Conservation (phyloP, 495 filamentous ascomycete genomes). For the Extremus antarcticus region DNA sequence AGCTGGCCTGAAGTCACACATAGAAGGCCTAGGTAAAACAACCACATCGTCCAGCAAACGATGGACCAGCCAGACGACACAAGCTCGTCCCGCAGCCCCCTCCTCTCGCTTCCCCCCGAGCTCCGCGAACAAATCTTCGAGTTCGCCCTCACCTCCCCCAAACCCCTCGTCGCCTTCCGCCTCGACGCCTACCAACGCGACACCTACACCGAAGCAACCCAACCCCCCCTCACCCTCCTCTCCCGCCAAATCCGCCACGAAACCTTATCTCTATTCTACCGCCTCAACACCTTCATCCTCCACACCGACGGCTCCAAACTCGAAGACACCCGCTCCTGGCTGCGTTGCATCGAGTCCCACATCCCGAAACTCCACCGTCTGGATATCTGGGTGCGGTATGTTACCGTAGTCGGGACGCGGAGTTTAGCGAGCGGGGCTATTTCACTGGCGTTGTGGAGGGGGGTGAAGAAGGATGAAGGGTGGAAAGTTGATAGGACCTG, state of each 20-base stretch:
- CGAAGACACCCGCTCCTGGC: not conserved
- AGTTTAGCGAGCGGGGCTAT: slow-evolving; percentile 2
- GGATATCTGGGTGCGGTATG: slow-evolving; percentile 6
- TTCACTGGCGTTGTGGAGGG: not conserved
- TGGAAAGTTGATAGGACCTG: slow-evolving; percentile 4
- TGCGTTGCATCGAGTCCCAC: not conserved
- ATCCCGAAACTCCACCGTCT: not conserved
- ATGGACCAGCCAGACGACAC: not conserved
- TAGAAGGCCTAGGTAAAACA: no score
- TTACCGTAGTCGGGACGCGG: not conserved
- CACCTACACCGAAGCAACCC: slow-evolving; percentile 1
- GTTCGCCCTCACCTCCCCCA: slow-evolving; percentile 1
- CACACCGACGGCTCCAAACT: slow-evolving; percentile 6
- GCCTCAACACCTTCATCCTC: slow-evolving; percentile 3
- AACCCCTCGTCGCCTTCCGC: slow-evolving; percentile 10
- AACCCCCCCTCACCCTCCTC: slow-evolving; percentile 9
- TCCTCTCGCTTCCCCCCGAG: slow-evolving; percentile 5
- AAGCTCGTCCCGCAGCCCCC: not conserved
- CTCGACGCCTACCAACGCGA: slow-evolving; percentile 13
- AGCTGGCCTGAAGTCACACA: no score
- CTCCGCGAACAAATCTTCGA: slow-evolving; percentile 10
- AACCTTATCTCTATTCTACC: slow-evolving; percentile 8
- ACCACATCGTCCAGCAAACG: not conserved
- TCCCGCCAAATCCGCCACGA: slow-evolving; percentile 6
- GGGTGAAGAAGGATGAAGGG: not conserved